Evolutionary conservation across 768 basidiomycete species (phyloP).

Genomic region (Naganishia randhawae): DNA sequence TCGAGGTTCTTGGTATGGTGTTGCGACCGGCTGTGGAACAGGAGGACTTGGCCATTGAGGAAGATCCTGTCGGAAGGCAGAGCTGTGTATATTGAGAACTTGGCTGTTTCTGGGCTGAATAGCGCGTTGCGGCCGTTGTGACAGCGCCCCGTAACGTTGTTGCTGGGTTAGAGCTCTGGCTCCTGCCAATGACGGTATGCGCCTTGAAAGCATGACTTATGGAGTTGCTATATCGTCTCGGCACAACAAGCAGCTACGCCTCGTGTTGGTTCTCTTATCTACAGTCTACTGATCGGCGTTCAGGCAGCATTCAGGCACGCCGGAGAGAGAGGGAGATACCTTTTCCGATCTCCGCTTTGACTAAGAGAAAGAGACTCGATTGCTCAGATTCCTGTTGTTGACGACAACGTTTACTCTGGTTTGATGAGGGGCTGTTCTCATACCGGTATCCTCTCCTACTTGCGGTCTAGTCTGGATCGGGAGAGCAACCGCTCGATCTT

Average conservation of each 20-base stretch:
- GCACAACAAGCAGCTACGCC: background rate
- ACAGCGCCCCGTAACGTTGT: background rate
- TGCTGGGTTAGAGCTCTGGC: background rate
- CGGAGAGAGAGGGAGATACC: background rate
- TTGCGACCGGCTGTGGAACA: conserved; percentile 41
- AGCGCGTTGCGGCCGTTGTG: background rate
- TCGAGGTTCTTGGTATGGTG: conserved; percentile 32
- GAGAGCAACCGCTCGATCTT: background rate
- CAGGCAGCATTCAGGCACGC: too few species aligned
- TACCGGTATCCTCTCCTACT: too few species aligned
- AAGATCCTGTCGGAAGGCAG: conserved; percentile 26
- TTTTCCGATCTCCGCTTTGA: background rate
- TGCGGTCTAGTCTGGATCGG: background rate
- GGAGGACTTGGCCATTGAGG: conserved; percentile 46
- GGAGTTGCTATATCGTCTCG: too few species aligned
- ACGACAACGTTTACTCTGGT: too few species aligned
- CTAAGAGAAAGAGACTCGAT: too few species aligned
- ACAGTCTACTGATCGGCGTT: background rate
- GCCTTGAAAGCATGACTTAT: background rate
- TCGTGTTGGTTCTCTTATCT: background rate
- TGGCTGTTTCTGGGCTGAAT: background rate
- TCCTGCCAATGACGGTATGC: background rate
- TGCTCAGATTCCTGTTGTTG: too few species aligned
- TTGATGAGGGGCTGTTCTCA: background rate
- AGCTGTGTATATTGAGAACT: background rate